These are phyloP conservation scores for Boletus rubescentipes DNA, from an alignment of 768 basidiomycete genomes.

Conservation along the genomic window DNA sequence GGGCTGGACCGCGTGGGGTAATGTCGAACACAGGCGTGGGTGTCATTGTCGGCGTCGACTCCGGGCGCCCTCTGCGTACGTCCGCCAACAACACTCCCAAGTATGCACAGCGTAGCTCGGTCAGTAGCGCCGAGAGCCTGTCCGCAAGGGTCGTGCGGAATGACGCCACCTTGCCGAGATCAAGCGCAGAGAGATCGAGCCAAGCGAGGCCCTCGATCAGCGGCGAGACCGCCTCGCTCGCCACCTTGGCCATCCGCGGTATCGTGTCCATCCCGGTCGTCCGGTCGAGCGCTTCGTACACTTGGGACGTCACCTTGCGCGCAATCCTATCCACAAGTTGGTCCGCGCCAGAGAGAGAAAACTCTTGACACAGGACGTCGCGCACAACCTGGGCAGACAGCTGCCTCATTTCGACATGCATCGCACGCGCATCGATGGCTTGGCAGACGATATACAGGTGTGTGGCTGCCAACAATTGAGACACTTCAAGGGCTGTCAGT, in stretches of 20 bases:
- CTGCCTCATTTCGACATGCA: constrained; percentile 63
- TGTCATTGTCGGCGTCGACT: constrained; percentile 15
- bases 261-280: constrained; percentile 72
- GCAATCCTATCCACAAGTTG: constrained; percentile 15
- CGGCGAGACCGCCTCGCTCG: constrained; percentile 55
- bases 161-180: constrained; percentile 22
- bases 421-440: constrained; percentile 80
- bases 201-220: constrained; percentile 51
- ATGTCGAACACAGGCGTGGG: constrained; percentile 41
- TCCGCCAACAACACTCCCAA: constrained; percentile 24
- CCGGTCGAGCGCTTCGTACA: constrained; percentile 56
- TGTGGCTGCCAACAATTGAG: constrained; percentile 69
- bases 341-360: constrained; percentile 10
- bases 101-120: constrained; percentile 31
- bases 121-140: constrained; percentile 20
- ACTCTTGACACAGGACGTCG: constrained; percentile 13
- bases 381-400: constrained; percentile 21
- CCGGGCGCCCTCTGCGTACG: constrained; percentile 14
- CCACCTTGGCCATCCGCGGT: constrained; percentile 70
- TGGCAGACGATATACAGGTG: constrained; percentile 78
- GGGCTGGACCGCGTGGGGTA: constrained; percentile 53
- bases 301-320: constrained; percentile 35
- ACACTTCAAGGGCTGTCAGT: constrained; percentile 72
- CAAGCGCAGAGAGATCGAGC: constrained; percentile 13
- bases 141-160: constrained; percentile 23